Evolutionary conservation across 768 basidiomycete genomes (phyloP).

Genomic region (Mycena galericulata): DNA sequence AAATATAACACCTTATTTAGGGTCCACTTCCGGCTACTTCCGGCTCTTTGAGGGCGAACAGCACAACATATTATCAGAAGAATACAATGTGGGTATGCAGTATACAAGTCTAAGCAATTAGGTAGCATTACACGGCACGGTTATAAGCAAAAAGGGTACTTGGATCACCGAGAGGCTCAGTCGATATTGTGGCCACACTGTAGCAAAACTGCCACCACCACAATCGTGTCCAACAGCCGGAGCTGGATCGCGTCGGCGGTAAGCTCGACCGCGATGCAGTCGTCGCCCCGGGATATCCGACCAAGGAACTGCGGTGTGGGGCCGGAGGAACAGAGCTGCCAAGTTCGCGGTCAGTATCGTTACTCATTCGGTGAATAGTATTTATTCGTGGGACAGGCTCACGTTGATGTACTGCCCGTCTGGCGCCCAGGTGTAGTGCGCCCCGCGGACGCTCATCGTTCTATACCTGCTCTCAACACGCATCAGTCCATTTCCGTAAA

Average conservation of each 20-base stretch:
- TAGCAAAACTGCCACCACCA: conserved; percentile 66
- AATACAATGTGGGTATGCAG: no score
- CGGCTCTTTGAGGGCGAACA: no score
- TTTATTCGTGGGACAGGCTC: conserved; percentile 38
- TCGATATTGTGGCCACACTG: conserved; percentile 75
- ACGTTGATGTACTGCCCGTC: conserved; percentile 66
- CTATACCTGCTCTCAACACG: conserved; percentile 50
- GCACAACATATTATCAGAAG: no score
- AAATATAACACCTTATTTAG: no score
- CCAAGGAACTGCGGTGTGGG: conserved; percentile 57
- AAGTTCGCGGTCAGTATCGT: background rate
- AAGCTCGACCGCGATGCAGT: conserved; percentile 64
- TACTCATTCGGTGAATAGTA: background rate
- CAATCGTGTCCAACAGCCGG: conserved; percentile 62
- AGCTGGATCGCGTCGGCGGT: conserved; percentile 66
- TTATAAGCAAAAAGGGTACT: no score
- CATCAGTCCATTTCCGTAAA: conserved; percentile 9
- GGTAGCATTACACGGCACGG: no score
- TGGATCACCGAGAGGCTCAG: conserved; percentile 38
- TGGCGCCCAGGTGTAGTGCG: conserved; percentile 68
- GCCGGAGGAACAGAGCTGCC: conserved; percentile 61
- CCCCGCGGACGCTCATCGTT: conserved; percentile 63
- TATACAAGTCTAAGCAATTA: no score
- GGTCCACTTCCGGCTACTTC: no score
- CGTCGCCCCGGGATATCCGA: conserved; percentile 59